Evolutionary conservation across 805 yeast species (phyloP).

Genomic region (Hemisphaericaspora nanyangensis): DNA sequence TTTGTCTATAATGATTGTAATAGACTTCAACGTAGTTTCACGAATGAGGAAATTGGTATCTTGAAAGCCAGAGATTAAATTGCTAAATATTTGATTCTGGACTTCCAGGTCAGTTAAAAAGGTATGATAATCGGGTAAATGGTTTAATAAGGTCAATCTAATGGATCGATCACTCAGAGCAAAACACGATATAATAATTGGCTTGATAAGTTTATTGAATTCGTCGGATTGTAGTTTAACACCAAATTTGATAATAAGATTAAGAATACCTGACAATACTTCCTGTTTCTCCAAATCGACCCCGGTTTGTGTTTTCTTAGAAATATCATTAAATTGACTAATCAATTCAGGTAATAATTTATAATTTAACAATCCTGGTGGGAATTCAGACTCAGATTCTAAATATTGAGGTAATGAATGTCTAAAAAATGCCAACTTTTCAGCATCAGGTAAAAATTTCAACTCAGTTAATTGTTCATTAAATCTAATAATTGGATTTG

Average conservation of each 20-base stretch:
- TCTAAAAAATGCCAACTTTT: constrained; percentile 46
- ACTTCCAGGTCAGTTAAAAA: constrained; percentile 56
- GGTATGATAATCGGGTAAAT: constrained; percentile 53
- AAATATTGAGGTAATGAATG: constrained; percentile 24
- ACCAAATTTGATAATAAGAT: constrained; percentile 38
- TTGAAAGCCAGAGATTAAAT: constrained; percentile 73
- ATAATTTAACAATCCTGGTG: constrained; percentile 50
- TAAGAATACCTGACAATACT: constrained; percentile 34
- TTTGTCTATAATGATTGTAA: constrained; percentile 57
- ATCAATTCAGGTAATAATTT: constrained; percentile 70
- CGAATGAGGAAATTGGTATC: constrained; percentile 82
- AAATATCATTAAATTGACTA: constrained; percentile 35
- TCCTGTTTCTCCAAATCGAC: constrained; percentile 34
- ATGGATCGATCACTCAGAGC: constrained; percentile 70
- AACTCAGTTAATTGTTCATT: constrained; percentile 54
- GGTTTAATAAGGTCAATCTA: constrained; percentile 64
- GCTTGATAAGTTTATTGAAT: constrained; percentile 47
- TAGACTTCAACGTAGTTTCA: constrained; percentile 70
- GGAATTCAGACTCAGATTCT: constrained; percentile 30
- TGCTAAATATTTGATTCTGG: constrained; percentile 63
- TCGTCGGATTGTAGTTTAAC: constrained; percentile 22
- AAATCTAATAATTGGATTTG: constrained; percentile 48
- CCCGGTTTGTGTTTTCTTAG: constrained; percentile 24
- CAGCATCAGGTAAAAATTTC: constrained; percentile 48
- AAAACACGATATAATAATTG: constrained; percentile 62